Base-by-base conservation (phyloP, 257 asterid species). In the Perilla frutescens region DNA sequence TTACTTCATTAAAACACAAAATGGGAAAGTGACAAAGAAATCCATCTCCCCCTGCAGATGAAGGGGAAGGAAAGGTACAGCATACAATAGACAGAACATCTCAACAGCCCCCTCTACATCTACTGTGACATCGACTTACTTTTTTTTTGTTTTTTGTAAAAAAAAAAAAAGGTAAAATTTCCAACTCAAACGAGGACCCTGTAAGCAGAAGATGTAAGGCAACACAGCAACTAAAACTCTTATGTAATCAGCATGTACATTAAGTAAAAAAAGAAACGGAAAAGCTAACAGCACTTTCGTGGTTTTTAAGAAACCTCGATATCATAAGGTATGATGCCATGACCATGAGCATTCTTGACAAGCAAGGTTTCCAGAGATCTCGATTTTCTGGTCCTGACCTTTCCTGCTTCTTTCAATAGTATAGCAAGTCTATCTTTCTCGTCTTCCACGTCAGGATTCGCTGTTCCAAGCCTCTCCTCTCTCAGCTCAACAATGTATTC, bases 401-500 rank as follows among this genome's bases (percentile, higher is more conserved):
- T 81, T 43, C 98, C 98, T 6, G 89, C 83, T 79, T 87, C 96
- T 78, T 87, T 92, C 45, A 92, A 34, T 56, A 95, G 75, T 81
- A 73, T 88, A 4, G 84, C 82, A 62, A 95, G 76, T 48, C 96
- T 81, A 7, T 84, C 77, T 76, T 85, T 90, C 84, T 95, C 99
- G 15, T 95, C 98, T 41, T 86, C 90, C 50, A 89, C 99, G 7
- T 86, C 96, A 0, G 97, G 91, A 81, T 87, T 89, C 49, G 96
- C 96, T 0, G 97, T 94, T 10, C 99, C 99, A 0, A 90, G 92
- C 78, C 76, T 90, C 84, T 90, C 99, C 84, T 95, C 98, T 75
- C 99, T 87, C 86, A 92, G 73, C 57, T 86, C 87, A 13, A 95
- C 96, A 0, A 92, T 87, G 65, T 87, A 89, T 43, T 95, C 98